These are phyloP conservation scores for Tetrahymena malaccensis DNA, from an alignment of 73 alveolate species.

Conservation along the genomic window DNA sequence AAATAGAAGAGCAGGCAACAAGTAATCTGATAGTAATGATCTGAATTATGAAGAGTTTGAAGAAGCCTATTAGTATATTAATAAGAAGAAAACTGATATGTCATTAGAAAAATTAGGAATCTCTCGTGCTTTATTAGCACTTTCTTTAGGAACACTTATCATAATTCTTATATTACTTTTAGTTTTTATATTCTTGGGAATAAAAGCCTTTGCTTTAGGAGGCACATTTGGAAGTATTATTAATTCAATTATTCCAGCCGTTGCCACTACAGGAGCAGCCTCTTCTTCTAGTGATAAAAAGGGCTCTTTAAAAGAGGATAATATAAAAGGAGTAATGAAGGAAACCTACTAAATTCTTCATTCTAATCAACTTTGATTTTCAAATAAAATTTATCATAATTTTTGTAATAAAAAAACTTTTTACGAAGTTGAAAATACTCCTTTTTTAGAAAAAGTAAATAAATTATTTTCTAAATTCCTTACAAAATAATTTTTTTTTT, in stretches of 20 bases:
- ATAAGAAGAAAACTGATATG: neutral
- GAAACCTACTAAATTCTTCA: neutral
- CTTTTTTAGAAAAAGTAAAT: too few relatives aligned
- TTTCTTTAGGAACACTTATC: neutral
- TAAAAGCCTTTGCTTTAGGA: constrained; percentile 6
- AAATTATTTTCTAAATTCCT: too few relatives aligned
- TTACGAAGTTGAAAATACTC: too few relatives aligned
- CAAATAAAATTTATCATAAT: neutral
- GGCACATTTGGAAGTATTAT: neutral
- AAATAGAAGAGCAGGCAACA: neutral
- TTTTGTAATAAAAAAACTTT: too few relatives aligned
- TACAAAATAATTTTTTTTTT: too few relatives aligned
- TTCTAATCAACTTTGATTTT: neutral
- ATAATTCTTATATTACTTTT: neutral
- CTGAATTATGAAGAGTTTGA: neutral
- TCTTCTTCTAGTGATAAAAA: neutral
- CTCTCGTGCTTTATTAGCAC: neutral
- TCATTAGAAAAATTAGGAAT: neutral
- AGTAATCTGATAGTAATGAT: neutral
- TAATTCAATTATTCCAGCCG: neutral
- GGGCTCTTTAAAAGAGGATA: neutral
- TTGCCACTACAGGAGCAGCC: neutral
- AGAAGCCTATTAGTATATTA: neutral
- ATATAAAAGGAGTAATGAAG: neutral
- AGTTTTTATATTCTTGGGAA: neutral